Evolutionary conservation across 2,329 filamentous ascomycete genomes (phyloP), one percentile per base, ranked within the genome.

Genomic region (Samsoniella hepiali): DNA sequence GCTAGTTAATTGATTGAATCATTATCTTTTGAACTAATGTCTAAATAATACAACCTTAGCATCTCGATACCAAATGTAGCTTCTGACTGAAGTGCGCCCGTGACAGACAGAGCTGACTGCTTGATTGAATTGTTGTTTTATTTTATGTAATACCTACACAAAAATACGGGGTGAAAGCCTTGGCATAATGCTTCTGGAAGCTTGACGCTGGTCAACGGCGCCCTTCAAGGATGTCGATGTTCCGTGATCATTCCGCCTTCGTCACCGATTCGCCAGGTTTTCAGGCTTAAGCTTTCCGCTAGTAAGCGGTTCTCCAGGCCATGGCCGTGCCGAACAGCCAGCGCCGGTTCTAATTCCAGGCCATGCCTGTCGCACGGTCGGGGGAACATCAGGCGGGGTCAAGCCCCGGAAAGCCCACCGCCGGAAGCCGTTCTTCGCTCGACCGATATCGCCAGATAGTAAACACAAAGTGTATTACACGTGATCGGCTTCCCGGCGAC

Each of bases 401-500:
- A 27, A 10, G 9, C 17, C 60, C 53, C 60, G 60, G 60, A 58
- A 32, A n/a, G n/a, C 36, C 3, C n/a, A 27, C 58, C 13, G 44
- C 51, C 53, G 51, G 59, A 42, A 44, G 44, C 60, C 60, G 60
- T 34, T 50, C 53, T 53, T 22, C 22, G 13, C 27, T 32, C 45
- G 32, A 34, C 60, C 60, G 60, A 63, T 63, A 63, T 57, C 60
- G 60, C 60, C 53, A 55, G 34, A 31, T 31, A 10, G 2, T 7
- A 50, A 3, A n/a, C 15, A 15, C 36, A 34, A 44, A 34, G 34
- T 36, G 15, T n/a, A 44, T 34, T 36, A 47, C 60, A 63, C 60
- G 60, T 63, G 60, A 63, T 53, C 60, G 60, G 60, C 60, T 63
- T 63, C 40, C 17, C 60, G 53, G 60, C 44, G 34, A 50, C 45